These are phyloP conservation scores for Ogataea hybrid DNA, from an alignment of 1,139 yeast genomes.

Conservation along the genomic window DNA sequence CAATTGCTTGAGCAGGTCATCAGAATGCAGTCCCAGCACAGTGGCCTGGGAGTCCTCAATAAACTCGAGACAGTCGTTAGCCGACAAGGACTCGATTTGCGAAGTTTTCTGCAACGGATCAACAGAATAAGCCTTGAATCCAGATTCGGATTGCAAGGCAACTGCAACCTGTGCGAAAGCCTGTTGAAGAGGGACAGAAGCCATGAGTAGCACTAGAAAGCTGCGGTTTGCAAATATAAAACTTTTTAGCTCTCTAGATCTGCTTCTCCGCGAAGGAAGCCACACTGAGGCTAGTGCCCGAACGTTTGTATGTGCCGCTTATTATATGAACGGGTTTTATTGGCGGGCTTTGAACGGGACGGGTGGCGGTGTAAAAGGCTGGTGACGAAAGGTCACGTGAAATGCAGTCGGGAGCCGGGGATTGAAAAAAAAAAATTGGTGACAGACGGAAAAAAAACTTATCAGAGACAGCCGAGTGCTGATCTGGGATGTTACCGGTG, in stretches of 20 bases:
- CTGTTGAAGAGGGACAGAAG: slow-evolving; percentile 1
- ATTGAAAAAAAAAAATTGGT: neutral
- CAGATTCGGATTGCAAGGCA: slow-evolving; percentile 19
- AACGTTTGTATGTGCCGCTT: slow-evolving; percentile 1
- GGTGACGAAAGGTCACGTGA: slow-evolving; percentile 14
- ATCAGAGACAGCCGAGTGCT: neutral
- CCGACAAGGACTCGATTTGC: slow-evolving; percentile 23
- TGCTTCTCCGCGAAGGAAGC: slow-evolving; percentile 10
- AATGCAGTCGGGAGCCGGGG: slow-evolving; percentile 8
- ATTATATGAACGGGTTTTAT: slow-evolving; percentile 4
- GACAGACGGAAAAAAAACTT: neutral
- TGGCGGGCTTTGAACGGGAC: slow-evolving; percentile 3
- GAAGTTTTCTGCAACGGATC: slow-evolving; percentile 15
- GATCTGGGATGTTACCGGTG: neutral
- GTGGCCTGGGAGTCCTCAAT: slow-evolving; percentile 43
- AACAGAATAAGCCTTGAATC: slow-evolving; percentile 23
- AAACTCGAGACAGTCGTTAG: slow-evolving; percentile 54
- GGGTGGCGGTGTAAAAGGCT: slow-evolving; percentile 12
- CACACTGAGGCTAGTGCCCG: slow-evolving; percentile 13
- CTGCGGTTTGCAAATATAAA: neutral
- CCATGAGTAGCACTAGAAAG: slow-evolving; percentile 1
- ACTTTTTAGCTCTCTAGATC: slow-evolving; percentile 1
- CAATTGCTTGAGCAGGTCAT: slow-evolving; percentile 47
- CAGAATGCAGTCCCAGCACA: slow-evolving; percentile 55
- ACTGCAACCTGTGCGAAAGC: slow-evolving; percentile 23